A percentile compares a stretch with the other conserved stretches of the same genome.
These are phyloP conservation scores for Raphanus hybrid DNA, from an alignment of 441 rosid species.

Conservation along the genomic window DNA sequence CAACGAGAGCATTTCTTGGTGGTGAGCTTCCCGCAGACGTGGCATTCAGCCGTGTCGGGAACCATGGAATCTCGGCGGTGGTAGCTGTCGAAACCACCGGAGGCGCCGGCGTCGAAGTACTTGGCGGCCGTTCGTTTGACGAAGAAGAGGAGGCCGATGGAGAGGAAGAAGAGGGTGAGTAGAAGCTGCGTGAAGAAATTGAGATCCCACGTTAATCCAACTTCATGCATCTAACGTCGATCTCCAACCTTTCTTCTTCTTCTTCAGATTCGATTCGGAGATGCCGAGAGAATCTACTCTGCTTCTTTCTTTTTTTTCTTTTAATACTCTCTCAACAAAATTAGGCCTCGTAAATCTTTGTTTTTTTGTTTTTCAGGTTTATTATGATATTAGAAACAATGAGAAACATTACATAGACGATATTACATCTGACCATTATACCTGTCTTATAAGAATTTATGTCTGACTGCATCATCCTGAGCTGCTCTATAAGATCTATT, in stretches of 20 bases:
- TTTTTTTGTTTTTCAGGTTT: too few relatives aligned
- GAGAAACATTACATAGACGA: too few relatives aligned
- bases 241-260: not conserved
- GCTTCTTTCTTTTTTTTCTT: too few relatives aligned
- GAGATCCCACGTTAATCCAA: constrained; percentile 77
- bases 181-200: constrained; percentile 71
- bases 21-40: constrained; percentile 53
- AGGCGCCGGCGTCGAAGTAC: constrained; percentile 86
- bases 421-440: too few relatives aligned
- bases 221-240: constrained; percentile 84
- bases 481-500: too few relatives aligned
- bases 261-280: constrained; percentile 35
- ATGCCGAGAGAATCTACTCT: constrained; percentile 26
- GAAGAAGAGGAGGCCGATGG: constrained; percentile 57
- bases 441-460: too few relatives aligned
- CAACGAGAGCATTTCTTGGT: constrained; percentile 77
- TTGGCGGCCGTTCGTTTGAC: constrained; percentile 79
- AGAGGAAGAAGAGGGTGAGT: constrained; percentile 54
- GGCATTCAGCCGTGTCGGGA: constrained; percentile 49
- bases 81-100: constrained; percentile 52
- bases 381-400: too few relatives aligned
- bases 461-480: too few relatives aligned
- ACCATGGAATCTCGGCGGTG: constrained; percentile 40
- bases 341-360: too few relatives aligned
- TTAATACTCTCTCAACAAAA: too few relatives aligned